These are phyloP conservation scores for Hanseniaspora taiwanica DNA, from an alignment of 805 yeast species.

Conservation along the genomic window DNA sequence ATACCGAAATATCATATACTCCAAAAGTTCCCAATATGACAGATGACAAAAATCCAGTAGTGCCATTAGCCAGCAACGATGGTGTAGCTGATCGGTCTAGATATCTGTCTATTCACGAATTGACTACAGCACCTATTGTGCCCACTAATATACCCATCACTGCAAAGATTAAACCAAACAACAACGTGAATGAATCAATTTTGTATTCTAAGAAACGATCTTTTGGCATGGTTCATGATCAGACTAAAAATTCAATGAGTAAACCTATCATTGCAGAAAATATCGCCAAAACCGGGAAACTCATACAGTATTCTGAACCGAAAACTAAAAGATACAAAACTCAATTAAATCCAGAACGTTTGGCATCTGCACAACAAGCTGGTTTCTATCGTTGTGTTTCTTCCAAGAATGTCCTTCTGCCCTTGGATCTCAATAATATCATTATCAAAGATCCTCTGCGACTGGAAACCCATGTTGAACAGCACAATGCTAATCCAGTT, in stretches of 20 bases:
- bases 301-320: background rate
- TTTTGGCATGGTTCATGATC: background rate
- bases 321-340: background rate
- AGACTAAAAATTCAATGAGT: background rate
- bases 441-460: slow-evolving; percentile 2
- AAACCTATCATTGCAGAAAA: background rate
- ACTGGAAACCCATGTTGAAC: slow-evolving; percentile 1
- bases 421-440: background rate
- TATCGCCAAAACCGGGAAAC: background rate
- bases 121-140: background rate
- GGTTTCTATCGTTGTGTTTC: slow-evolving; percentile 7
- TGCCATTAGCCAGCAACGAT: no score
- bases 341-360: background rate
- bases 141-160: background rate
- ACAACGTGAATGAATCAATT: no score
- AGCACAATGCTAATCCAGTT: no score
- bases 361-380: background rate
- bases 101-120: background rate
- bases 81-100: background rate
- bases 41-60: no score
- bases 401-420: slow-evolving; percentile 5
- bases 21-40: background rate
- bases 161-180: no score
- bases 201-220: no score
- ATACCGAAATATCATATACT: background rate